Evolutionary conservation across 1,284 basidiomycete species (phyloP).

Genomic region (Fomitopsis schrenkii): DNA sequence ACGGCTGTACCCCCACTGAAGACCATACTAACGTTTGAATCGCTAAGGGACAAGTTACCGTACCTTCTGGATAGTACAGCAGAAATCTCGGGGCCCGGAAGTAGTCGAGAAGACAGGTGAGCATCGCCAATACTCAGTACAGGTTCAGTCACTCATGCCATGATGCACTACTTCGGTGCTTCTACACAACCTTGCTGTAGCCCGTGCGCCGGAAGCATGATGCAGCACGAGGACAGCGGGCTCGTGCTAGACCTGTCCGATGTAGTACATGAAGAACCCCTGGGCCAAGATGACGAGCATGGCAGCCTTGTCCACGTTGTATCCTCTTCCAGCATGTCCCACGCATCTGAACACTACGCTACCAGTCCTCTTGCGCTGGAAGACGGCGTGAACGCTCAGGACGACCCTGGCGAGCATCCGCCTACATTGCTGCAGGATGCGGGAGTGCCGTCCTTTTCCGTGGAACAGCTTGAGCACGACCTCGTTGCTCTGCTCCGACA

Average conservation of each 20-base stretch:
- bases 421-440: constrained; percentile 19
- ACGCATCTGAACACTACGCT: constrained; percentile 20
- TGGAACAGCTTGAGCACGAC: constrained; percentile 71
- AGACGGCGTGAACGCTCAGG: constrained; percentile 26
- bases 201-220: constrained; percentile 19
- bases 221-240: constrained; percentile 52
- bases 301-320: constrained; percentile 20
- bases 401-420: constrained; percentile 12
- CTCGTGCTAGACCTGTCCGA: constrained; percentile 69
- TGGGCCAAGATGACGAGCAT: constrained; percentile 35
- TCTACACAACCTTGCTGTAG: background rate
- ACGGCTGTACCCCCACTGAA: no score
- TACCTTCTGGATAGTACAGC: background rate
- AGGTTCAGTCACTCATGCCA: background rate
- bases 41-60: no score
- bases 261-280: constrained; percentile 72
- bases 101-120: background rate
- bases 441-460: constrained; percentile 42
- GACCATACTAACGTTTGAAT: no score
- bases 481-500: constrained; percentile 66
- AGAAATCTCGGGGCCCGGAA: background rate
- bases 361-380: constrained; percentile 21
- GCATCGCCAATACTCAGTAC: background rate
- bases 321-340: constrained; percentile 7
- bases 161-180: background rate